Base-by-base conservation (phyloP, 768 basidiomycete genomes). In the Russula sp. region DNA sequence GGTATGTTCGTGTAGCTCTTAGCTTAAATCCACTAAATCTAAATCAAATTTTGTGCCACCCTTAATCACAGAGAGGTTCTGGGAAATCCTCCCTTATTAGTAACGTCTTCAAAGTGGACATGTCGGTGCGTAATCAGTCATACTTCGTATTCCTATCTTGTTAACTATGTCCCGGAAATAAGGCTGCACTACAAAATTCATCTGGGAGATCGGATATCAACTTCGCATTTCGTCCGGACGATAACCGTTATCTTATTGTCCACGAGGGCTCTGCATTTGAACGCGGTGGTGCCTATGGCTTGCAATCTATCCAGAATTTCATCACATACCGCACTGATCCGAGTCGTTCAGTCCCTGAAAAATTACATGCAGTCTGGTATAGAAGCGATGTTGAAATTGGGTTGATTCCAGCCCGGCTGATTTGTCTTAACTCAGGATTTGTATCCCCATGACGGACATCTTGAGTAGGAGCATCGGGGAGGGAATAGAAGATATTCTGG, bases 81-180 rank as follows among this genome's bases (percentile, higher is more conserved):
- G 54, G 60, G 9, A 56, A 61, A 42, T 61, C 60, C 2, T 56
- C 53, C 3, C 60, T 61, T 5, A 43, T 60, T 29, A 55, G 36
- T 11, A 14, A 39, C 25, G n/a, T 55, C 22, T 60, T 60, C 32
- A 49, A 46, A 47, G 59, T 59, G 25, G 36, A 59, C n/a, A 38
- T 32, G 1, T n/a, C 18, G 11, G 59, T 59, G 42, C 22, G 59
- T 39, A 14, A 7, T 0, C 4, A n/a, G 7, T 45, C 20, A 0
- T 25, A 36, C 13, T n/a, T 35, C 3, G 7, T 25, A n/a, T 49
- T n/a, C 35, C 13, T 13, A 4, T 47, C 7, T 36, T n/a, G 35
- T 50, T 14, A 35, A 29, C 3, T 18, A 22, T 25, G 5, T 6
- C 42, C 32, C 9, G n/a, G 9, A 36, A 35, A 10, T 4, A 49